These are phyloP conservation scores for Mycosphaerella arachidis DNA, from an alignment of 2,329 filamentous ascomycete genomes.

Conservation along the genomic window DNA sequence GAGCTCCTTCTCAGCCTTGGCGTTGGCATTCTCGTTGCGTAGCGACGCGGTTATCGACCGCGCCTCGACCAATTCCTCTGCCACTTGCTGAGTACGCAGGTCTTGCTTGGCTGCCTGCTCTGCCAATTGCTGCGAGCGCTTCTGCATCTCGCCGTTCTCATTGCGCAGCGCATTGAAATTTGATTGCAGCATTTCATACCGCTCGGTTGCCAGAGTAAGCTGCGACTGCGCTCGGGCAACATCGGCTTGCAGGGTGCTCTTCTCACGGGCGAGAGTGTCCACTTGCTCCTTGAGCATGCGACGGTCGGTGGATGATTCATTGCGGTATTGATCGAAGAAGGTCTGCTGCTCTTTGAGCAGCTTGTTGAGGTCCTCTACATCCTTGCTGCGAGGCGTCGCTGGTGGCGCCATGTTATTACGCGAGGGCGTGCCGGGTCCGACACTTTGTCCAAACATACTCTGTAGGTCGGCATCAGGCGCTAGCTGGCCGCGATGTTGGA, in stretches of 20 bases:
- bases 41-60: conserved; percentile 78
- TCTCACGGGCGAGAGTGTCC: conserved; percentile 75
- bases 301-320: conserved; percentile 77
- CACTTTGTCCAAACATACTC: conserved; percentile 67
- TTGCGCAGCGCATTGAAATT: conserved; percentile 79
- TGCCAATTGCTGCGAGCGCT: conserved; percentile 69
- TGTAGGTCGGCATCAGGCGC: conserved; percentile 58
- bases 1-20: conserved; percentile 90
- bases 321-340: conserved; percentile 84
- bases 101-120: conserved; percentile 88
- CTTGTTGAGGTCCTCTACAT: conserved; percentile 67
- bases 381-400: conserved; percentile 49
- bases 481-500: conserved; percentile 67
- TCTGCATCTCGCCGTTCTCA: conserved; percentile 83
- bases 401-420: conserved; percentile 37
- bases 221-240: conserved; percentile 76
- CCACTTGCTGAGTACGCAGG: conserved; percentile 81
- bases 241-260: conserved; percentile 75
- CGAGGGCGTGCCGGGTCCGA: conserved; percentile 46
- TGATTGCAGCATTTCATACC: conserved; percentile 82
- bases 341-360: conserved; percentile 81
- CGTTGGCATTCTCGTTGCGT: conserved; percentile 83
- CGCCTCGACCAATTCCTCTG: conserved; percentile 86
- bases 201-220: conserved; percentile 72
- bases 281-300: conserved; percentile 79